Percentiles rank a stretch among this genome's conserved stretches.
Conservation (phyloP, 345 rosid genomes). For the Melaleuca quinquenervia region DNA sequence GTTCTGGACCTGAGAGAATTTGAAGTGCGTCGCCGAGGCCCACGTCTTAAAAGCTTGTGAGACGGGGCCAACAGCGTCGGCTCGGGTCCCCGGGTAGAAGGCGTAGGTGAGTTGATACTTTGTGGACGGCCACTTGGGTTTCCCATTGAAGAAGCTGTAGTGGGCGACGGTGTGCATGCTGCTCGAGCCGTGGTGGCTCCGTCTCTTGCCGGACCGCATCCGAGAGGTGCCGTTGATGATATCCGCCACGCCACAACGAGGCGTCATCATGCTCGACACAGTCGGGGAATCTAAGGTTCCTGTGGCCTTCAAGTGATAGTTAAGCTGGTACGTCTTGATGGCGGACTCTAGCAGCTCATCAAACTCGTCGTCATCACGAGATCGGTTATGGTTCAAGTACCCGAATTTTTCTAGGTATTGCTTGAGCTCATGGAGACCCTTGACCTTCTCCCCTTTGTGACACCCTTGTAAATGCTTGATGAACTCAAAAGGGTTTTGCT, state of each 20-base stretch:
- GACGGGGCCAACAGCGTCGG: neutral
- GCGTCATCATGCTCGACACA: constrained; percentile 1
- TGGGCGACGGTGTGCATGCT: constrained; percentile 6
- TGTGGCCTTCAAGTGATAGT: constrained; percentile 6
- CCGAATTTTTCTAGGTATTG: constrained; percentile 20
- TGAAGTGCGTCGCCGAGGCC: constrained; percentile 10
- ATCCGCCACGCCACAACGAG: constrained; percentile 26
- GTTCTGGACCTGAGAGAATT: neutral
- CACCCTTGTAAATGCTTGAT: constrained; percentile 16
- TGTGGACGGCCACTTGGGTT: constrained; percentile 13
- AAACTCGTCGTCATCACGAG: constrained; percentile 6
- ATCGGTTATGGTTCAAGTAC: constrained; percentile 5
- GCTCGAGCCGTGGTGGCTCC: neutral
- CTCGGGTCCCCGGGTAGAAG: neutral
- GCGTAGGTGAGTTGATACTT: constrained; percentile 13
- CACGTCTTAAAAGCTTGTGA: constrained; percentile 14
- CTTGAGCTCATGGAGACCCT: constrained; percentile 15
- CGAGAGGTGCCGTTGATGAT: constrained; percentile 12
- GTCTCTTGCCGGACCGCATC: constrained; percentile 6
- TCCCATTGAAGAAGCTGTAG: constrained; percentile 3
- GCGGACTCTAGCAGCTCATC: constrained; percentile 16
- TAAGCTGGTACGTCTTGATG: constrained; percentile 16
- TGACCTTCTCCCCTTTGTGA: constrained; percentile 15
- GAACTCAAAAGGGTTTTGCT: constrained; percentile 8
- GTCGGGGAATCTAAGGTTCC: constrained; percentile 16